Conservation (phyloP, 2,329 filamentous ascomycete genomes). For the Neopestalotiopsis clavispora region DNA sequence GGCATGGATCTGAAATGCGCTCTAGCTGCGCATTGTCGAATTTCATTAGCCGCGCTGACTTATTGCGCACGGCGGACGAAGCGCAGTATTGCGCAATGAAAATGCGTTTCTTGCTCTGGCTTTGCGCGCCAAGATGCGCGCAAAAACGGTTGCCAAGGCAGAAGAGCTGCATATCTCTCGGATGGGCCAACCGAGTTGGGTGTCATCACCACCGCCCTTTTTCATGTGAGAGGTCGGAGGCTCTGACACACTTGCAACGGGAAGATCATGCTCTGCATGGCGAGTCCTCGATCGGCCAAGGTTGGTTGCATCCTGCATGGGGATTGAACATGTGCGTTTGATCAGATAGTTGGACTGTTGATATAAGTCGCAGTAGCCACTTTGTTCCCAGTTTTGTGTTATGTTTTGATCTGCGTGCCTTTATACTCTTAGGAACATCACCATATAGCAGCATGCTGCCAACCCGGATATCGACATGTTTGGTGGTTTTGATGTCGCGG, state of each 20-base stretch:
- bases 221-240: constrained; percentile 9
- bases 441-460: neutral
- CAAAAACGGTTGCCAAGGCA: neutral
- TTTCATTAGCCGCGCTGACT: constrained; percentile 1
- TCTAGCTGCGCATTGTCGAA: neutral
- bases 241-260: constrained; percentile 11
- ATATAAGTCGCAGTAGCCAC: neutral
- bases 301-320: constrained; percentile 13
- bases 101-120: neutral
- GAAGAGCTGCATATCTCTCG: constrained; percentile 5
- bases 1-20: neutral
- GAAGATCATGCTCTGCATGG: constrained; percentile 12
- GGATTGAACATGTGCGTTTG: constrained; percentile 1
- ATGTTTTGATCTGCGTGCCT: constrained; percentile 5
- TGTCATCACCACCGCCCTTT: constrained; percentile 4
- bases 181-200: constrained; percentile 9
- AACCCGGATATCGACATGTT: neutral
- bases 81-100: neutral
- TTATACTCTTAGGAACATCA: neutral
- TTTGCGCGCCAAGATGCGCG: neutral
- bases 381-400: constrained; percentile 5
- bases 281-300: neutral
- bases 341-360: neutral
- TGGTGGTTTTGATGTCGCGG: neutral
- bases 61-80: neutral